Conservation (phyloP, 2,329 filamentous ascomycete species). For the Claviceps sp. region DNA sequence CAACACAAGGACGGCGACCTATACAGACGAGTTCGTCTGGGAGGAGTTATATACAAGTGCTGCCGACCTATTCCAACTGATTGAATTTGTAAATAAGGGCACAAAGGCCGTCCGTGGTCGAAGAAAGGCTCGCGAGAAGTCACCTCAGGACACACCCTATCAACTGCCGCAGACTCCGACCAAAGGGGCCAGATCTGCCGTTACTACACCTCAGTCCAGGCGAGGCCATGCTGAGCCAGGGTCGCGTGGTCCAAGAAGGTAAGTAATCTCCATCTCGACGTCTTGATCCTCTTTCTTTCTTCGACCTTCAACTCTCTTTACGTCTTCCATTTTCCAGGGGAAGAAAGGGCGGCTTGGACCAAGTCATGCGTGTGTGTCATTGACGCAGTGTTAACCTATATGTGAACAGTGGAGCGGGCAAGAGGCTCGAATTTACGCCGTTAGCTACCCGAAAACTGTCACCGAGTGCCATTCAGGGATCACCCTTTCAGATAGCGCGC, state of each 20-base stretch:
- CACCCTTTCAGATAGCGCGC: slow-evolving; percentile 84
- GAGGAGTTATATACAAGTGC: slow-evolving; percentile 66
- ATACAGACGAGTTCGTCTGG: slow-evolving; percentile 88
- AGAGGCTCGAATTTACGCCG: slow-evolving; percentile 87
- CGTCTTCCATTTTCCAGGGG: background rate
- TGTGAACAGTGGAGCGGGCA: slow-evolving; percentile 32
- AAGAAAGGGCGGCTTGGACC: background rate
- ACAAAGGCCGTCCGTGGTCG: slow-evolving; percentile 51
- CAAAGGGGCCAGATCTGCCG: slow-evolving; percentile 18
- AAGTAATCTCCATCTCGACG: background rate
- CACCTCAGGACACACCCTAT: slow-evolving; percentile 19
- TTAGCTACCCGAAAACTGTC: slow-evolving; percentile 79
- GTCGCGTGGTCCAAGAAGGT: slow-evolving; percentile 20
- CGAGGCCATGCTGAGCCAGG: slow-evolving; percentile 18
- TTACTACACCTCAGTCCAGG: slow-evolving; percentile 19
- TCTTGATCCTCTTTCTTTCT: background rate
- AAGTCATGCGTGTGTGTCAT: background rate
- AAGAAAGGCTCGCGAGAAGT: slow-evolving; percentile 18
- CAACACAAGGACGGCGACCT: slow-evolving; percentile 76
- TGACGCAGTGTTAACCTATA: slow-evolving; percentile 29
- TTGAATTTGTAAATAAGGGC: slow-evolving; percentile 53
- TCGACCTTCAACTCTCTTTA: no score
- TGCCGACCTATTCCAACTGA: slow-evolving; percentile 48
- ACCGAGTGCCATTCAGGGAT: slow-evolving; percentile 59
- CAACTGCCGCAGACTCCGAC: slow-evolving; percentile 24